These are phyloP conservation scores for Pelargonium citronellum DNA, from an alignment of 441 rosid species.

Conservation along the genomic window DNA sequence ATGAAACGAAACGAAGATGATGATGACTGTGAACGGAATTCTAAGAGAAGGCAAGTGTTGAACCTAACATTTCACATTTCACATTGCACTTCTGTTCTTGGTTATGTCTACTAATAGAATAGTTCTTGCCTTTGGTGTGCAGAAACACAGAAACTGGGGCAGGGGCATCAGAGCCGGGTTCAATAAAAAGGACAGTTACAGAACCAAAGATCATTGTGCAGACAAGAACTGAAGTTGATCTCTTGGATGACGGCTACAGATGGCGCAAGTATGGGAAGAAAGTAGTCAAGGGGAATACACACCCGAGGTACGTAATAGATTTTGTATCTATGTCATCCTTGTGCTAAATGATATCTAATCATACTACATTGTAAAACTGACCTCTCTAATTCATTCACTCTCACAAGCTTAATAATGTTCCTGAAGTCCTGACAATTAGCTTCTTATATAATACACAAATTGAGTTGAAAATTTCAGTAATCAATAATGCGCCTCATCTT, in stretches of 20 bases:
- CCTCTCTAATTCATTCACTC: no score
- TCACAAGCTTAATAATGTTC: no score
- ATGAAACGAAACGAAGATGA: constrained; percentile 42
- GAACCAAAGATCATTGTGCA: constrained; percentile 74
- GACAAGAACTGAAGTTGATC: constrained; percentile 67
- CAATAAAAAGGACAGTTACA: constrained; percentile 69
- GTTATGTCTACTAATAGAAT: background rate
- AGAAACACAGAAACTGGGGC: constrained; percentile 49
- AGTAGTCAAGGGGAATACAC: constrained; percentile 79
- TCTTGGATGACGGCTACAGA: constrained; percentile 68
- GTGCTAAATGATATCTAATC: no score
- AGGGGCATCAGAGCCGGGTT: constrained; percentile 59
- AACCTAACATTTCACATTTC: background rate
- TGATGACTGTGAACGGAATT: constrained; percentile 63
- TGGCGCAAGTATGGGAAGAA: constrained; percentile 81
- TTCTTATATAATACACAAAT: no score
- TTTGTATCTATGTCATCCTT: background rate
- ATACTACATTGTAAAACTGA: no score
- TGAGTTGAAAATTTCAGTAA: no score
- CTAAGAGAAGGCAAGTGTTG: constrained; percentile 52
- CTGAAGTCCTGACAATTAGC: no score
- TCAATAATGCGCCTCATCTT: no score
- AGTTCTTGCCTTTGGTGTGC: constrained; percentile 11
- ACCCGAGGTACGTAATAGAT: constrained; percentile 52
- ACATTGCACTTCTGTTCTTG: background rate